Conservation (phyloP, 495 filamentous ascomycete species). For the Glarea lozoyensis region DNA sequence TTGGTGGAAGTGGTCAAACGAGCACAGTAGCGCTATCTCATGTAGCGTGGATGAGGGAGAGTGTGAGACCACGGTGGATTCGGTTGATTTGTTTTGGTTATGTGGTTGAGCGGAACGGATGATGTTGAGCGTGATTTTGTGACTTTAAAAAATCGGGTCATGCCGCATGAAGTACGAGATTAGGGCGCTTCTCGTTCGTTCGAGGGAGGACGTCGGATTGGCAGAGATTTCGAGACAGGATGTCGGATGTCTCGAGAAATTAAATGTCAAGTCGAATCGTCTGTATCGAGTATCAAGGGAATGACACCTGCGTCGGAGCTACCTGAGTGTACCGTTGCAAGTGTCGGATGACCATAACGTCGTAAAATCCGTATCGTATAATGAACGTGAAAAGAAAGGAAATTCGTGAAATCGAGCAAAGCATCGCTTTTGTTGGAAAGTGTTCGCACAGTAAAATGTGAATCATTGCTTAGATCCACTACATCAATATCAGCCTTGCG, state of each 20-base stretch:
- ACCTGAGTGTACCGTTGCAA: constrained; percentile 18
- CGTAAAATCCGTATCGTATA: constrained; percentile 22
- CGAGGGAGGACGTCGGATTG: constrained; percentile 25
- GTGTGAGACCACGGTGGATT: constrained; percentile 14
- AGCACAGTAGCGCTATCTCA: constrained; percentile 10
- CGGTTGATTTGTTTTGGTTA: constrained; percentile 2
- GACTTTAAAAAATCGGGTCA: constrained; percentile 22
- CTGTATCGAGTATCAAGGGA: constrained; percentile 18
- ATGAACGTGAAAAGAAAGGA: constrained; percentile 8
- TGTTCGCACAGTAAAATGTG: constrained; percentile 17
- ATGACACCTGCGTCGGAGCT: constrained; percentile 13
- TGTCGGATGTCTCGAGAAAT: constrained; percentile 22
- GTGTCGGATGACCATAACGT: constrained; percentile 22
- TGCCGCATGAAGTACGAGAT: constrained; percentile 26
- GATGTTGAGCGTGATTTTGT: constrained; percentile 15
- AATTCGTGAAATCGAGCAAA: constrained; percentile 23
- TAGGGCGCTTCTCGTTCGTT: constrained; percentile 30
- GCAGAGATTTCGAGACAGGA: constrained; percentile 23
- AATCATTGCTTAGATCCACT: constrained; percentile 25
- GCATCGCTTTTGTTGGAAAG: constrained; percentile 23
- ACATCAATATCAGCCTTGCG: constrained; percentile 46
- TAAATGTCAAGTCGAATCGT: constrained; percentile 22
- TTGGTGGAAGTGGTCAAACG: constrained; percentile 5
- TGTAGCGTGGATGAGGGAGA: constrained; percentile 5
- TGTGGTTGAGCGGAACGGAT: constrained; percentile 4